Evolutionary conservation across 352 stramenopile species (phyloP).

Genomic region (Globisporangium barbulae): DNA sequence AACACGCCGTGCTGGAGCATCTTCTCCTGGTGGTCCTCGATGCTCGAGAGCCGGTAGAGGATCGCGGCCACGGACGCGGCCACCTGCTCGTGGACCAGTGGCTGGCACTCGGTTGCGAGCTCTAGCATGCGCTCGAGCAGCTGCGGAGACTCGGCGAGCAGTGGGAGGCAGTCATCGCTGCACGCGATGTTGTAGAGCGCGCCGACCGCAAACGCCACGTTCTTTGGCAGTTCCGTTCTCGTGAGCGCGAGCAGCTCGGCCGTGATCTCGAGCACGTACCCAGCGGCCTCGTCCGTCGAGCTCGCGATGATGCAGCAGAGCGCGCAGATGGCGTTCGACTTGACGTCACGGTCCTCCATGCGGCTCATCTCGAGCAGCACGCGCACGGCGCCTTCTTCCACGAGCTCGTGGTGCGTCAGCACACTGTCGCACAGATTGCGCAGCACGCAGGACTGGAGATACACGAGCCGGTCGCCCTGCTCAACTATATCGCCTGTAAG

Average conservation of each 20-base stretch:
- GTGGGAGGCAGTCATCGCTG: constrained; percentile 53
- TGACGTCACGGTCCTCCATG: constrained; percentile 41
- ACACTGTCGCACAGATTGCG: constrained; percentile 73
- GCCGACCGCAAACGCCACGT: constrained; percentile 51
- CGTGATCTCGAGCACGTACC: constrained; percentile 52
- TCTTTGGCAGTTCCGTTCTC: constrained; percentile 21
- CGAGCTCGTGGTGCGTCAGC: constrained; percentile 67
- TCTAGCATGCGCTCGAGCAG: constrained; percentile 40
- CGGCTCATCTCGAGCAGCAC: constrained; percentile 63
- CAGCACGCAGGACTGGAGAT: constrained; percentile 65
- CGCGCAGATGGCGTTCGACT: constrained; percentile 65
- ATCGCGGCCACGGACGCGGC: constrained; percentile 51
- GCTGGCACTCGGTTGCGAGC: constrained; percentile 17
- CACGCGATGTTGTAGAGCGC: constrained; percentile 78
- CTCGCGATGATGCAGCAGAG: constrained; percentile 64
- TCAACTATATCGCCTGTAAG: background rate
- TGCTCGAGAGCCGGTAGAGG: constrained; percentile 45
- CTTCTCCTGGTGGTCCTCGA: constrained; percentile 14
- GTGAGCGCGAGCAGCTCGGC: constrained; percentile 53
- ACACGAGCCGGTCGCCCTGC: constrained; percentile 27
- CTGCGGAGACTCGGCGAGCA: constrained; percentile 34
- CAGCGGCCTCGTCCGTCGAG: constrained; percentile 47
- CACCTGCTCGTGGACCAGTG: constrained; percentile 28
- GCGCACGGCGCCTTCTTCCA: constrained; percentile 48
- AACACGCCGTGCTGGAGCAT: constrained; percentile 51